Evolutionary conservation across 805 yeast species (phyloP).

Genomic region (Suhomyces sp.): DNA sequence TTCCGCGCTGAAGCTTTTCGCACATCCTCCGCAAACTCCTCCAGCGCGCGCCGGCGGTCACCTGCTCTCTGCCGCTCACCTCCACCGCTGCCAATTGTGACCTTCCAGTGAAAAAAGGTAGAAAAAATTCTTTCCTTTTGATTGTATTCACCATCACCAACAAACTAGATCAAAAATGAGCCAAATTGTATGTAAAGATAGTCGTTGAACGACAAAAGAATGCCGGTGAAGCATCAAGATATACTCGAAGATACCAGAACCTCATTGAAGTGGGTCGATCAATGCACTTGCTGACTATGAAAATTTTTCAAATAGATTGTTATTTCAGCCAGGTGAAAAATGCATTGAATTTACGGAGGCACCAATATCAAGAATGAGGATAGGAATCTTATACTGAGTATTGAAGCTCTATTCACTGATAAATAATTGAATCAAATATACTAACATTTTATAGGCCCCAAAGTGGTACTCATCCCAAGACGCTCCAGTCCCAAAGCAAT

Average conservation of each 20-base stretch:
- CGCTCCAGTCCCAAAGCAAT: conserved; percentile 80
- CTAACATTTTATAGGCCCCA: conserved; percentile 31
- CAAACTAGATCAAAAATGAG: conserved; percentile 18
- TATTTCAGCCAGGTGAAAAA: not conserved
- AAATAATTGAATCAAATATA: not conserved
- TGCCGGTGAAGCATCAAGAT: conserved; percentile 1
- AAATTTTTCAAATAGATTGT: not conserved
- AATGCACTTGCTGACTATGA: not conserved
- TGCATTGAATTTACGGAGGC: not conserved
- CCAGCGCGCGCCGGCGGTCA: conserved; percentile 1
- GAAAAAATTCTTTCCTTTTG: conserved; percentile 13
- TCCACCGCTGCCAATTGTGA: not conserved
- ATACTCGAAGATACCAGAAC: not conserved
- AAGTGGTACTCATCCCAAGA: conserved; percentile 95
- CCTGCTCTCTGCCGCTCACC: not conserved
- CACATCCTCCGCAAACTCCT: conserved; percentile 2
- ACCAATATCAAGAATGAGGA: not conserved
- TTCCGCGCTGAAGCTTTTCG: not conserved
- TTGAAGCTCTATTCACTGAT: not conserved
- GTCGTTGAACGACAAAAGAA: not conserved
- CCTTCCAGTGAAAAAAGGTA: conserved; percentile 10
- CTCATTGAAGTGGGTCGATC: not conserved
- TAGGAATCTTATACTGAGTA: not conserved
- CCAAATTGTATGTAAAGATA: conserved; percentile 28
- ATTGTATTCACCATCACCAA: conserved; percentile 13